A percentile compares a stretch with the other conserved stretches of the same genome.
Evolutionary conservation across 2,329 filamentous ascomycete genomes (phyloP).

Genomic region (Stromatinia cepivora): DNA sequence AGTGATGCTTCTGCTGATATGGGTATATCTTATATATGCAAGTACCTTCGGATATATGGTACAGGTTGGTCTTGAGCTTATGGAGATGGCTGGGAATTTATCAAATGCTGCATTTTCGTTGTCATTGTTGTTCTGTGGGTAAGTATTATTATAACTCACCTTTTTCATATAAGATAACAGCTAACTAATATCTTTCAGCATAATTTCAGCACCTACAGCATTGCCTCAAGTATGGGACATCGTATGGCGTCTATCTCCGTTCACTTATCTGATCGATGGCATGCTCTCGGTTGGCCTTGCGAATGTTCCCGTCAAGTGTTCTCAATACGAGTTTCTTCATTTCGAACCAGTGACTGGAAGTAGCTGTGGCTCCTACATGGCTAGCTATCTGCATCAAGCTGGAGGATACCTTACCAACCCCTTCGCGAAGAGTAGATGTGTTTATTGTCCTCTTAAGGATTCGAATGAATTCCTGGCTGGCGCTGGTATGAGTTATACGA

Average conservation of each 20-base stretch:
- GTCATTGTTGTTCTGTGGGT: slow-evolving; percentile 66
- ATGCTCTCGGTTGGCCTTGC: slow-evolving; percentile 71
- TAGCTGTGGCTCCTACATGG: slow-evolving; percentile 60
- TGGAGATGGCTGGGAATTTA: slow-evolving; percentile 74
- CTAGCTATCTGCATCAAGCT: slow-evolving; percentile 48
- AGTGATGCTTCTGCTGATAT: slow-evolving; percentile 76
- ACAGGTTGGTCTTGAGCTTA: slow-evolving; percentile 72
- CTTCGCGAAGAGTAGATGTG: slow-evolving; percentile 54
- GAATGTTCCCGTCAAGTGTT: slow-evolving; percentile 64
- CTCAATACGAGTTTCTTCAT: slow-evolving; percentile 51
- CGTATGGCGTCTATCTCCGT: slow-evolving; percentile 79
- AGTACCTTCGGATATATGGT: slow-evolving; percentile 79
- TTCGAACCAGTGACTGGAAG: slow-evolving; percentile 48
- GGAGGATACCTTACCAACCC: slow-evolving; percentile 56
- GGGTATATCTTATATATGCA: slow-evolving; percentile 75
- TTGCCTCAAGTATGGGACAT: slow-evolving; percentile 80
- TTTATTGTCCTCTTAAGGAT: slow-evolving; percentile 58
- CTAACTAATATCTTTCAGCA: slow-evolving; percentile 47
- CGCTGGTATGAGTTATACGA: slow-evolving; percentile 60
- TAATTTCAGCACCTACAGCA: slow-evolving; percentile 61
- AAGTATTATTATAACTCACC: neutral
- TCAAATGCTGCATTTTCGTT: slow-evolving; percentile 74
- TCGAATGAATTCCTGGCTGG: slow-evolving; percentile 61
- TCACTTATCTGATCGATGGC: slow-evolving; percentile 76
- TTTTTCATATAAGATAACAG: neutral